Evolutionary conservation across 2,329 filamentous ascomycete genomes (phyloP).

Genomic region (Pestalotiopsis sp.): DNA sequence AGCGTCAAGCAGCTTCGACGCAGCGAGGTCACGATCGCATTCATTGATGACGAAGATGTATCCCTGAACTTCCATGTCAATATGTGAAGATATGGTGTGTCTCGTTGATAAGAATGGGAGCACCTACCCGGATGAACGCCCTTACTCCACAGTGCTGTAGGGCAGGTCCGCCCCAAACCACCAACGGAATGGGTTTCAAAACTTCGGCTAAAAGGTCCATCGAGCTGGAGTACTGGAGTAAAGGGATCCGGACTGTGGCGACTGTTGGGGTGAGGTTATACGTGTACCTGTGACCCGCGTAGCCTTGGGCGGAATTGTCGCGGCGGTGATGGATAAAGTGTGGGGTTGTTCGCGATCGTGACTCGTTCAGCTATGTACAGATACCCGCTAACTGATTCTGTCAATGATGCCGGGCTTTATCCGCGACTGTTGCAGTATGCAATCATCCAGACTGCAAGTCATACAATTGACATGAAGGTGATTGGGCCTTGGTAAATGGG

Average conservation of each 20-base stretch:
- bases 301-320: not conserved
- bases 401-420: not conserved
- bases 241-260: not conserved
- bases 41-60: constrained; percentile 6
- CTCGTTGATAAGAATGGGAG: not conserved
- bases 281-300: not conserved
- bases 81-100: not conserved
- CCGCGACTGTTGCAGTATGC: too few relatives aligned
- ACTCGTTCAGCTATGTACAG: too few relatives aligned
- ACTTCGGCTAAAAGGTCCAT: constrained; percentile 1
- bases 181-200: constrained; percentile 5
- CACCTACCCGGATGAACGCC: constrained; percentile 6
- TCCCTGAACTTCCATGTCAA: not conserved
- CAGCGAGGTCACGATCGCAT: constrained; percentile 5
- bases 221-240: not conserved
- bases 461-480: too few relatives aligned
- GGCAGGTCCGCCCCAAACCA: constrained; percentile 9
- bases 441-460: too few relatives aligned
- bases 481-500: too few relatives aligned
- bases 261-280: not conserved
- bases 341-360: not conserved
- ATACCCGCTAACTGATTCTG: not conserved
- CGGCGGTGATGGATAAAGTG: not conserved
- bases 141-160: constrained; percentile 1
- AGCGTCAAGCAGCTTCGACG: not conserved